Evolutionary conservation across 2,329 filamentous ascomycete genomes (phyloP).

Genomic region (Ceratocystis variospora): DNA sequence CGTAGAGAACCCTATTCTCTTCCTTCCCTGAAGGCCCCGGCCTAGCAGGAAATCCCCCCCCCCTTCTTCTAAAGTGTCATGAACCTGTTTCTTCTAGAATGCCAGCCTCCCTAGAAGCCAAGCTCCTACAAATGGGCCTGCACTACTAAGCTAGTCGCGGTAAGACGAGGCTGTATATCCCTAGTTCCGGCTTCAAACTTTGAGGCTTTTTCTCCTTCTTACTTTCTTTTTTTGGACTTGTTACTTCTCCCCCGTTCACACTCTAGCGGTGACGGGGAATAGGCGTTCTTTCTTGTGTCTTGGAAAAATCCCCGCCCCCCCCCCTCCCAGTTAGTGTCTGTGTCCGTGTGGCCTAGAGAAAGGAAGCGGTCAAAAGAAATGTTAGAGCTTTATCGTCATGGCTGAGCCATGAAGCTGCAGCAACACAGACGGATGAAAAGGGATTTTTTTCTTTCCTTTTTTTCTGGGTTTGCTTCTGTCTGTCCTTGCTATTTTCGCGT

Average conservation of each 20-base stretch:
- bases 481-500: background rate
- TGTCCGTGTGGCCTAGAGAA: background rate
- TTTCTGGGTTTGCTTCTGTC: background rate
- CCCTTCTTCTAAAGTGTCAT: background rate
- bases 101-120: background rate
- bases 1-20: background rate
- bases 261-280: background rate
- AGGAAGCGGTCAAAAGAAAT: slow-evolving; percentile 4
- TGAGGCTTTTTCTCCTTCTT: background rate
- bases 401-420: background rate
- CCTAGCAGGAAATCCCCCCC: no score
- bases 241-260: background rate
- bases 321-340: background rate
- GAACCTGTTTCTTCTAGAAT: background rate
- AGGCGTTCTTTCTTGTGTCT: background rate
- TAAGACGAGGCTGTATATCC: background rate
- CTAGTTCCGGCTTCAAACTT: background rate
- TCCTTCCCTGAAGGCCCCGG: background rate
- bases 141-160: background rate
- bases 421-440: background rate
- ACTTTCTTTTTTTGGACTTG: background rate
- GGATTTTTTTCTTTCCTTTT: background rate
- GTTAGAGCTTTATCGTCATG: background rate
- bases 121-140: background rate
- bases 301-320: background rate